Percentiles rank a stretch among this genome's conserved stretches.
Conservation (phyloP, 1,139 yeast genomes). For the Taphrina flavorubra region DNA sequence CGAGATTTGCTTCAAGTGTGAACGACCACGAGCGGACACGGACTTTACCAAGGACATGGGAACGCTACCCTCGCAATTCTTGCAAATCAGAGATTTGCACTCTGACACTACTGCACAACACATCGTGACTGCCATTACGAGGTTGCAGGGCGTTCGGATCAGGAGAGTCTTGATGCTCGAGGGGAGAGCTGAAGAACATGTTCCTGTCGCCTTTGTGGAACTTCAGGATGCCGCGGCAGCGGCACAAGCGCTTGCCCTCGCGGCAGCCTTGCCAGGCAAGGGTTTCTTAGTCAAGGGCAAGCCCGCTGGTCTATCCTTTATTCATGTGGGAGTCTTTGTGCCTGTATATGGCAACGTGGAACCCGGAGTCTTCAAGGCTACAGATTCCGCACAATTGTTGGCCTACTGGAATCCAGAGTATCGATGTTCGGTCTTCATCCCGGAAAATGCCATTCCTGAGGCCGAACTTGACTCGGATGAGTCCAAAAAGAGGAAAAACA, state of each 20-base stretch:
- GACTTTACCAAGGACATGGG: slow-evolving; percentile 38
- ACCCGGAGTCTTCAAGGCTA: slow-evolving; percentile 42
- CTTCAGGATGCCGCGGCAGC: slow-evolving; percentile 44
- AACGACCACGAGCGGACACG: slow-evolving; percentile 36
- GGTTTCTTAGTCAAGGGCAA: slow-evolving; percentile 42
- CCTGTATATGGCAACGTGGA: slow-evolving; percentile 43
- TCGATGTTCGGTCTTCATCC: slow-evolving; percentile 41
- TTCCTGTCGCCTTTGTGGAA: slow-evolving; percentile 45
- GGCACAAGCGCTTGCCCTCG: slow-evolving; percentile 39
- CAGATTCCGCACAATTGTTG: slow-evolving; percentile 40
- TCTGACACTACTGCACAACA: slow-evolving; percentile 35
- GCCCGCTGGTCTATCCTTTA: slow-evolving; percentile 40
- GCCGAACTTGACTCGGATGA: slow-evolving; percentile 15
- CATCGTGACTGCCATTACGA: slow-evolving; percentile 37
- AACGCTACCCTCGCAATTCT: slow-evolving; percentile 45
- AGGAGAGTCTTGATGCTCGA: slow-evolving; percentile 44
- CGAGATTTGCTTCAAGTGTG: slow-evolving; percentile 42
- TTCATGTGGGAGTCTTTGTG: slow-evolving; percentile 47
- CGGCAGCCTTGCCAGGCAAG: slow-evolving; percentile 15
- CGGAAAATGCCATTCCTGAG: slow-evolving; percentile 36
- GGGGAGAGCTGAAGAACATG: slow-evolving; percentile 42
- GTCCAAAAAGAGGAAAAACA: background rate
- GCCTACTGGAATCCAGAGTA: slow-evolving; percentile 46
- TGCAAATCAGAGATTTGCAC: slow-evolving; percentile 42
- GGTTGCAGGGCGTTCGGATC: slow-evolving; percentile 21